Percentiles rank a stretch among this genome's conserved stretches.
Conservation (phyloP, 768 basidiomycete species). For the Obba rivulosa region DNA sequence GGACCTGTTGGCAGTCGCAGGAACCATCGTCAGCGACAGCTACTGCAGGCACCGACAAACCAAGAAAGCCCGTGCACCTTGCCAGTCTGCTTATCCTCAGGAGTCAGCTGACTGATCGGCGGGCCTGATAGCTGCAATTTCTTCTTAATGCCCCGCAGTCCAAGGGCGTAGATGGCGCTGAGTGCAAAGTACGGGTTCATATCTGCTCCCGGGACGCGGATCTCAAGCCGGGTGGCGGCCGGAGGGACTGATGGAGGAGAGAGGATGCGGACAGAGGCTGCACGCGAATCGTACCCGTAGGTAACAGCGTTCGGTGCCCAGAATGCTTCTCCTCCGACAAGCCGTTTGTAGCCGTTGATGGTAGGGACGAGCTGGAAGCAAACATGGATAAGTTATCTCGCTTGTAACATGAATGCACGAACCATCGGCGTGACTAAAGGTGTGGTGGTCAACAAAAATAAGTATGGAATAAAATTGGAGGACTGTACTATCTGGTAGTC, state of each 20-base stretch:
- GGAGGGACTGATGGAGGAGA: conserved; percentile 84
- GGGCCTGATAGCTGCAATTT: conserved; percentile 61
- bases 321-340: conserved; percentile 88
- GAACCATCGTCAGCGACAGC: neutral
- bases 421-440: neutral
- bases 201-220: conserved; percentile 95
- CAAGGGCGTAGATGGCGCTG: conserved; percentile 82
- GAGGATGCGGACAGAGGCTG: conserved; percentile 88
- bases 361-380: conserved; percentile 68
- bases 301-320: conserved; percentile 94
- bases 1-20: conserved; percentile 38
- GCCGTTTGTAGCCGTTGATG: conserved; percentile 95
- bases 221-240: conserved; percentile 82
- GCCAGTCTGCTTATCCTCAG: conserved; percentile 52
- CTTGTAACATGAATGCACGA: no score
- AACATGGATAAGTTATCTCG: no score
- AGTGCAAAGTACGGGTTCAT: conserved; percentile 92
- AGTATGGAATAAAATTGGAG: neutral
- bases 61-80: conserved; percentile 34
- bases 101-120: conserved; percentile 58
- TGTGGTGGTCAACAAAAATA: neutral
- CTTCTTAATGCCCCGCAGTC: conserved; percentile 83
- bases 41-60: neutral
- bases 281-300: conserved; percentile 94
- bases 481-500: conserved; percentile 77